Evolutionary conservation across 495 filamentous ascomycete species (phyloP).

Genomic region (Hypoxylon subgilvum): DNA sequence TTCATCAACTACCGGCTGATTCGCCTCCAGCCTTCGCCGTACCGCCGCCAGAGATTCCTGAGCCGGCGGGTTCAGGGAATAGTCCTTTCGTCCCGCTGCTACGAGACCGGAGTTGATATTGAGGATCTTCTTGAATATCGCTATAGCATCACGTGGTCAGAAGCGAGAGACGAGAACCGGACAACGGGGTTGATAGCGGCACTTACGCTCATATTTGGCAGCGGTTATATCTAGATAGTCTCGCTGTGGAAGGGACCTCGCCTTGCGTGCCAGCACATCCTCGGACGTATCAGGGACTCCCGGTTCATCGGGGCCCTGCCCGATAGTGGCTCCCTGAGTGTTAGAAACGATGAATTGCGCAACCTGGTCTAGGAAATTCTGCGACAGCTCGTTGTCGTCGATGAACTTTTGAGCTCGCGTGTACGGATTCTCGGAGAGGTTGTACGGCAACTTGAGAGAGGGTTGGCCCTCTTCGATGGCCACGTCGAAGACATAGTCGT

Average conservation of each 20-base stretch:
- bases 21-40: slow-evolving; percentile 63
- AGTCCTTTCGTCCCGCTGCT: slow-evolving; percentile 70
- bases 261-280: slow-evolving; percentile 48
- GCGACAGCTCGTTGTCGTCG: slow-evolving; percentile 84
- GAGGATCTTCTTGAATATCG: slow-evolving; percentile 74
- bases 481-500: slow-evolving; percentile 98
- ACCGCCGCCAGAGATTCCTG: slow-evolving; percentile 62
- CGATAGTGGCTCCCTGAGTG: slow-evolving; percentile 83
- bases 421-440: slow-evolving; percentile 90
- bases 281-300: slow-evolving; percentile 73
- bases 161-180: slow-evolving; percentile 15
- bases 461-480: slow-evolving; percentile 97
- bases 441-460: slow-evolving; percentile 90
- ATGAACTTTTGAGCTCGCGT: slow-evolving; percentile 92
- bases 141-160: slow-evolving; percentile 59
- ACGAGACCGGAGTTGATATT: slow-evolving; percentile 73
- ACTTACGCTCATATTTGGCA: slow-evolving; percentile 52
- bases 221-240: slow-evolving; percentile 74
- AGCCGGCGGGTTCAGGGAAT: slow-evolving; percentile 75
- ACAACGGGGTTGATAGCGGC: slow-evolving; percentile 39
- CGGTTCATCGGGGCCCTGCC: slow-evolving; percentile 51
- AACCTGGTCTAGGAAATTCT: slow-evolving; percentile 89
- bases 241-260: slow-evolving; percentile 78
- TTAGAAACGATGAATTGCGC: slow-evolving; percentile 92
- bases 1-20: slow-evolving; percentile 41